Percentiles rank a stretch among this genome's conserved stretches.
Evolutionary conservation across 139 green algal genomes (phyloP).

Genomic region (Coelastrella sp.): DNA sequence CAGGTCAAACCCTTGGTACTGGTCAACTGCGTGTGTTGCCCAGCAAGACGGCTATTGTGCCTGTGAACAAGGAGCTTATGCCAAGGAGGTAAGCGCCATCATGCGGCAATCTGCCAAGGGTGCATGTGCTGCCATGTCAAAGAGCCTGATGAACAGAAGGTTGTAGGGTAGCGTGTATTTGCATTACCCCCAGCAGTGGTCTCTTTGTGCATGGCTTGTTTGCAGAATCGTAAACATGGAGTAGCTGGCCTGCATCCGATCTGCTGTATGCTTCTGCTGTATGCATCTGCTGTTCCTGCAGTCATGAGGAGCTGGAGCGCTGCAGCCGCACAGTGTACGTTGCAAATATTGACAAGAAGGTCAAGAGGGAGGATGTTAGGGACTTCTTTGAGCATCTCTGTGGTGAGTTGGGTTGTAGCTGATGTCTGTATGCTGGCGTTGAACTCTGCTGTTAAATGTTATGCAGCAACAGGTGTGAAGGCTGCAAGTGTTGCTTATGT

Average conservation of each 20-base stretch:
- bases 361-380: slow-evolving; percentile 56
- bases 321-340: slow-evolving; percentile 90
- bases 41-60: slow-evolving; percentile 95
- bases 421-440: not conserved
- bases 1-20: slow-evolving; percentile 76
- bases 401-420: slow-evolving; percentile 60
- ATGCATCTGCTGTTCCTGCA: not conserved
- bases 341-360: slow-evolving; percentile 94
- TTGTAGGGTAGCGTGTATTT: too few relatives aligned
- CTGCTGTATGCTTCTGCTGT: not conserved
- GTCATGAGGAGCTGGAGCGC: slow-evolving; percentile 54
- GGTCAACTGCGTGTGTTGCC: slow-evolving; percentile 85
- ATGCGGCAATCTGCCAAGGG: not conserved
- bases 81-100: slow-evolving; percentile 53
- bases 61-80: slow-evolving; percentile 92
- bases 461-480: not conserved
- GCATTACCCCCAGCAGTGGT: not conserved
- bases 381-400: slow-evolving; percentile 94
- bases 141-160: too few relatives aligned
- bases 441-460: not conserved
- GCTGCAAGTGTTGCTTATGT: too few relatives aligned
- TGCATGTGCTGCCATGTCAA: not conserved
- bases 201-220: not conserved
- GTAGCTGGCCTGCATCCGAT: not conserved
- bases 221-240: not conserved